phyloP scores from a whole-genome alignment of 2,329 filamentous ascomycete species.

The Colletotrichum tropicicola region DNA sequence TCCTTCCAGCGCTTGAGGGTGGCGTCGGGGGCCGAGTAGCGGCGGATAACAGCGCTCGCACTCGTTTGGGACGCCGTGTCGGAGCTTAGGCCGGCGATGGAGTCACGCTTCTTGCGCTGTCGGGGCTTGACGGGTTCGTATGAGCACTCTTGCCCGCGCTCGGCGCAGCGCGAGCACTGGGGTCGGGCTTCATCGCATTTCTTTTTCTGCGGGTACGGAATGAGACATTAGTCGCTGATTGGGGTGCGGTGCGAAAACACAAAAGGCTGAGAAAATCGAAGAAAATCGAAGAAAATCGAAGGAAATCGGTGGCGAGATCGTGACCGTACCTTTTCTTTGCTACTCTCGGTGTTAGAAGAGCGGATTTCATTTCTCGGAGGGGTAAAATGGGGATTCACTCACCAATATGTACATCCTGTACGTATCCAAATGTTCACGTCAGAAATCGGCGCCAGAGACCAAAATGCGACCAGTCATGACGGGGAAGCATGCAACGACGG shows the following conservation, averaged over 20 bases:
- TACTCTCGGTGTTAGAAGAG: constrained; percentile 35
- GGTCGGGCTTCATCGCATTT: constrained; percentile 65
- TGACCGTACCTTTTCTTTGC: constrained; percentile 62
- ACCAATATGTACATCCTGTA: constrained; percentile 63
- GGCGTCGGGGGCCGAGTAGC: constrained; percentile 18
- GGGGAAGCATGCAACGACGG: neutral
- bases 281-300: too few relatives aligned
- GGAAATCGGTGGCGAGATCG: neutral
- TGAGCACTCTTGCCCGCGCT: constrained; percentile 56
- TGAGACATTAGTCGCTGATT: neutral
- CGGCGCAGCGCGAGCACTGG: constrained; percentile 58
- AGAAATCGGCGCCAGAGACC: constrained; percentile 28
- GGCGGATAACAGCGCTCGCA: constrained; percentile 8
- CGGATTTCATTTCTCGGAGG: neutral
- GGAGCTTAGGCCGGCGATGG: constrained; percentile 24
- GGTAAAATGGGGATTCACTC: constrained; percentile 37
- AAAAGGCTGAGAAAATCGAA: too few relatives aligned
- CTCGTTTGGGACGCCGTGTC: constrained; percentile 22
- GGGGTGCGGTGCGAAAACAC: neutral
- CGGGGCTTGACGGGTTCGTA: constrained; percentile 58
- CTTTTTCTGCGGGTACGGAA: constrained; percentile 55
- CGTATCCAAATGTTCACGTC: constrained; percentile 32
- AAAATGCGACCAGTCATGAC: constrained; percentile 5
- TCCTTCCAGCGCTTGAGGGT: constrained; percentile 25
- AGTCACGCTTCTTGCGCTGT: constrained; percentile 46